Base-by-base conservation (phyloP, 2,329 filamentous ascomycete genomes). In the Colletotrichum sp. region DNA sequence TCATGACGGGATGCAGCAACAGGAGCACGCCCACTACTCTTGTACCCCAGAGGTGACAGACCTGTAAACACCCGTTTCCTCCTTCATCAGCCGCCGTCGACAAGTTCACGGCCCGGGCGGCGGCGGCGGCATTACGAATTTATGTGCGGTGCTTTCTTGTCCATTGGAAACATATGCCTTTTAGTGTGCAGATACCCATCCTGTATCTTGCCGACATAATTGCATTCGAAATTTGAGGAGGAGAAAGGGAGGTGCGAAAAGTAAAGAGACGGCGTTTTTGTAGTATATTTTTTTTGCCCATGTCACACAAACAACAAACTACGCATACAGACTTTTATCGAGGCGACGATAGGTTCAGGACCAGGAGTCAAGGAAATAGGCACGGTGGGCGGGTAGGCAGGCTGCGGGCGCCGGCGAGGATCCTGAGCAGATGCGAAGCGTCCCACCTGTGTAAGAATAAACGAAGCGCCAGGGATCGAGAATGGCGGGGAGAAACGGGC, bases 121-220 rank as follows among this genome's bases (percentile, higher is more conserved):
- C 16, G 65, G 66, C 32, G 57, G 39, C 63, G 52, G 48, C 67
- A 70, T 75, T n/a, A 76, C 55, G 66, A 75, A 61, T 75, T 75
- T 48, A 75, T 67, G 74, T 72, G 67, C 71, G 24, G 34, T 52
- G 61, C 28, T 30, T 69, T 61, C 39, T 68, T 43, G 24, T 70
- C 57, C 39, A 67, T 76, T 71, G 60, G 65, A 71, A 68, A 67
- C 36, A 21, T 52, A 65, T 64, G 74, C 43, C 59, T 59, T 67
- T 65, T 65, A 75, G 34, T 65, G 72, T 63, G 66, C 71, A 70
- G 71, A 71, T 76, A 67, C 66, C 48, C 71, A 63, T 24, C 16
- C 26, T 66, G 66, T 71, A 76, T 76, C 71, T 71, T 71, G 74
- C 74, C 74, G 55, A 66, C 60, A 66, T 74, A 74, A 74, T 43